Base-by-base conservation (phyloP, 805 yeast species). In the Phaffomyces thermotolerans region DNA sequence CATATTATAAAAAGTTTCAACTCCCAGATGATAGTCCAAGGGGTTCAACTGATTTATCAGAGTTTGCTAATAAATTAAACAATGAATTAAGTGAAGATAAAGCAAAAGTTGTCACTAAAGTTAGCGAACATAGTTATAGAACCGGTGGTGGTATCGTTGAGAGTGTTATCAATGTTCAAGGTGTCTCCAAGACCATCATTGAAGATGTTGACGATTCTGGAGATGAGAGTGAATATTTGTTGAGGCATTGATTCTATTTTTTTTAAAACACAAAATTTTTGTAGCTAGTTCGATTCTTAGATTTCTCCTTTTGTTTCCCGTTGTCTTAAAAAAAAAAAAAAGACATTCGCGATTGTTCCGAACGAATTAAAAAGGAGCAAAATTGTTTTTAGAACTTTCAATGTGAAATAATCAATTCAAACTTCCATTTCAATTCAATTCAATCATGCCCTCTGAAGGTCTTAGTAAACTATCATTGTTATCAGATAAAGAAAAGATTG, bases 111-210 rank as follows among this genome's bases (percentile, higher is more conserved):
- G 15, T 23, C 25, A 34, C 36, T 13, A 36, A 42, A 13, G 32
- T 42, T 1, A 38, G 45, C 13, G 52, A 47, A 20, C 60, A 52
- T 30, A 57, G 59, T 30, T 57, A 43, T 38, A 39, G 57, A 15
- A 54, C 59, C 1, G 60, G 62, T 31, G 58, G 90, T 13, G 60
- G 91, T 8, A 80, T 88, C 42, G 75, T 85, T 43, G 96, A 88
- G 64, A 79, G 85, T 34, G 81, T 88, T 15, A 79, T 88, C n/a
- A 84, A 81, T 40, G 84, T 84, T 24, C 80, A 82, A 57, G 96
- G 96, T 42, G 84, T 85, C 18, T 80, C 79, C 54, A 88, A 88
- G 68, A 87, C 95, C 4, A 84, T 88, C 48, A 87, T 88, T 54
- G 91, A 84, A 53, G 81, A 78, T 42, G 73, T 69, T 34, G 78